These are phyloP conservation scores for Trichosporon sp. DNA, from an alignment of 1,284 basidiomycete species.

Conservation along the genomic window DNA sequence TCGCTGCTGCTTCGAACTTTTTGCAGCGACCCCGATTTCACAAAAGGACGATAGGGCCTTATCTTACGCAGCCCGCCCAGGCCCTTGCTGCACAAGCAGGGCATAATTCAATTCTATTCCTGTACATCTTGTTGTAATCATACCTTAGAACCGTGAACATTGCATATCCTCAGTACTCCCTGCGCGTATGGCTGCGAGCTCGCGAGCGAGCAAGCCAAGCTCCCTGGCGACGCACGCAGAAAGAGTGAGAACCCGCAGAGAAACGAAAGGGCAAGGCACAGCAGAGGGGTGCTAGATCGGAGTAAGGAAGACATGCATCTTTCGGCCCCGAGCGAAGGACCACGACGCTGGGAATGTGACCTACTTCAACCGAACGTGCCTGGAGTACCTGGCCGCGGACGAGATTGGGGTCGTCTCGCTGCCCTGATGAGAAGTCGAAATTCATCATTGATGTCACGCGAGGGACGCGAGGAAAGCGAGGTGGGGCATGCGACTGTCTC, in stretches of 20 bases:
- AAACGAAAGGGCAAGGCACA: neutral
- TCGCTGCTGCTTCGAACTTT: neutral
- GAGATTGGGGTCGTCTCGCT: neutral
- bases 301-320: neutral
- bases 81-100: neutral
- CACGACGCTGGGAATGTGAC: neutral
- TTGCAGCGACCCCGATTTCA: neutral
- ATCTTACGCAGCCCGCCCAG: neutral
- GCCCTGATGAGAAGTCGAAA: neutral
- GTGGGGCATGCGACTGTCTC: no score
- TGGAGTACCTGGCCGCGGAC: neutral
- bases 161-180: no score
- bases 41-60: neutral
- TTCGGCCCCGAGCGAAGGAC: neutral
- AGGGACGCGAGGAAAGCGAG: no score
- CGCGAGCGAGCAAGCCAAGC: no score
- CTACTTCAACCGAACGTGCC: neutral
- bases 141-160: neutral
- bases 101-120: conserved; percentile 1
- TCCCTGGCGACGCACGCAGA: neutral
- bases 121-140: neutral
- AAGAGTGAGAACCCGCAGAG: neutral
- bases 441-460: neutral
- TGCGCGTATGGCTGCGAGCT: no score
- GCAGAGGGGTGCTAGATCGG: neutral